Conservation (phyloP, 345 rosid species). For the Gossypium mustelinum region DNA sequence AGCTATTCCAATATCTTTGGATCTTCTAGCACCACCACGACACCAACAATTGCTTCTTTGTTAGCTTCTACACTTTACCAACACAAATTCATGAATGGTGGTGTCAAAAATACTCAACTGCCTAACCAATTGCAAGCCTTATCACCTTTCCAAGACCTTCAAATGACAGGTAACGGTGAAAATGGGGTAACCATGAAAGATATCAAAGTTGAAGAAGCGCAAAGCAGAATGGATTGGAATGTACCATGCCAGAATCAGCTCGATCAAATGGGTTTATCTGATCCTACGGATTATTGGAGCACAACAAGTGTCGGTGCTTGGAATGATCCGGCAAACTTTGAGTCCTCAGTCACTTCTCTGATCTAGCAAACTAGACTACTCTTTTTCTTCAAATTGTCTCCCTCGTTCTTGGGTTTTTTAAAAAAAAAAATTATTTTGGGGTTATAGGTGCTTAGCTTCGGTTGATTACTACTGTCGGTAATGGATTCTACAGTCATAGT, state of each 20-base stretch:
- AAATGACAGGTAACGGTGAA: slow-evolving; percentile 34
- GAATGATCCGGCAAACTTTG: slow-evolving; percentile 70
- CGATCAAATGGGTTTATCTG: slow-evolving; percentile 48
- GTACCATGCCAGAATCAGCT: slow-evolving; percentile 34
- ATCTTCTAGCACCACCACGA: slow-evolving; percentile 28
- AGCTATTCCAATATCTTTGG: slow-evolving; percentile 39
- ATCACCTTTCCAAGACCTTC: slow-evolving; percentile 49
- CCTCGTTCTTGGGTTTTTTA: slow-evolving; percentile 32
- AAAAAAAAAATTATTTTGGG: not conserved
- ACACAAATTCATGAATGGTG: slow-evolving; percentile 40
- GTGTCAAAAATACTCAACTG: slow-evolving; percentile 29
- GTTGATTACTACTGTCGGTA: slow-evolving; percentile 20
- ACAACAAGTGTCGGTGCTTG: slow-evolving; percentile 44
- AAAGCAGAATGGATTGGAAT: slow-evolving; percentile 33
- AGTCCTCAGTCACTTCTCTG: slow-evolving; percentile 72
- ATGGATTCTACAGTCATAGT: slow-evolving; percentile 20
- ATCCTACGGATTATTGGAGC: slow-evolving; percentile 58
- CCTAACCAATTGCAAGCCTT: slow-evolving; percentile 37
- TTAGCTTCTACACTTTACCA: slow-evolving; percentile 53
- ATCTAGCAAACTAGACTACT: slow-evolving; percentile 38
- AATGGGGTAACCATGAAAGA: slow-evolving; percentile 34
- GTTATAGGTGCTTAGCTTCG: slow-evolving; percentile 17
- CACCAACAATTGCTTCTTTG: slow-evolving; percentile 44
- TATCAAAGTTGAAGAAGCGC: slow-evolving; percentile 41
- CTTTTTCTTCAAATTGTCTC: slow-evolving; percentile 33